Evolutionary conservation across 2,329 filamentous ascomycete species (phyloP).

Genomic region (Neofusicoccum ribis): DNA sequence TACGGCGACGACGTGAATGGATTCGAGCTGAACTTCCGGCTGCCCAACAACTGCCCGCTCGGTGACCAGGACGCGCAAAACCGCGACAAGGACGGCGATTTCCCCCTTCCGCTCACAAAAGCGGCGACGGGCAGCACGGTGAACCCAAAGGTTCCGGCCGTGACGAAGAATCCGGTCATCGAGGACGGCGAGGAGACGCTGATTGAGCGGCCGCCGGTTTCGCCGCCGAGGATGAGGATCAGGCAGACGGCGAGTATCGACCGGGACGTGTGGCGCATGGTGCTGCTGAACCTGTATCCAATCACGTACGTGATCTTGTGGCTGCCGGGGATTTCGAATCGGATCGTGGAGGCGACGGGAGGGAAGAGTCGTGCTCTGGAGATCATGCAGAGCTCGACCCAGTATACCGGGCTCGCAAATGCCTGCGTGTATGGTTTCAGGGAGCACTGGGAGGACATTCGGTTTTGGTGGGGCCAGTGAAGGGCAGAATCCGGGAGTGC

Average conservation of each 20-base stretch:
- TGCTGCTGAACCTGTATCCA: conserved; percentile 38
- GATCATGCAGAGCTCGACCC: conserved; percentile 27
- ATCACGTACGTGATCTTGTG: conserved; percentile 37
- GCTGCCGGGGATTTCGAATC: conserved; percentile 33
- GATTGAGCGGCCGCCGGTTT: background rate
- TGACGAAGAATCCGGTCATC: too few relatives aligned
- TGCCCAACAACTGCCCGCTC: background rate
- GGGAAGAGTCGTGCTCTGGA: conserved; percentile 20
- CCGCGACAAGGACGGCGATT: background rate
- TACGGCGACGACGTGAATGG: background rate
- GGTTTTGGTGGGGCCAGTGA: background rate
- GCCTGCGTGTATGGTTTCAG: conserved; percentile 26
- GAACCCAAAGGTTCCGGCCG: background rate
- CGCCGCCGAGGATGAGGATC: background rate
- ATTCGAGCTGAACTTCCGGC: conserved; percentile 16
- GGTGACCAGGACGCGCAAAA: too few relatives aligned
- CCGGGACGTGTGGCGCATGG: conserved; percentile 29
- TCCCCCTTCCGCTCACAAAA: background rate
- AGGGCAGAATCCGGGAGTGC: too few relatives aligned
- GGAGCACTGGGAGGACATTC: conserved; percentile 20
- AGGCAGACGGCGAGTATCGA: conserved; percentile 4
- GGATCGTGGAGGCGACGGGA: conserved; percentile 24
- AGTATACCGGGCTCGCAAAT: conserved; percentile 28
- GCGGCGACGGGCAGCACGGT: too few relatives aligned
- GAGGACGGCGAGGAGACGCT: background rate